Base-by-base conservation (phyloP, 2,329 filamentous ascomycete species). In the Exophiala sp. region DNA sequence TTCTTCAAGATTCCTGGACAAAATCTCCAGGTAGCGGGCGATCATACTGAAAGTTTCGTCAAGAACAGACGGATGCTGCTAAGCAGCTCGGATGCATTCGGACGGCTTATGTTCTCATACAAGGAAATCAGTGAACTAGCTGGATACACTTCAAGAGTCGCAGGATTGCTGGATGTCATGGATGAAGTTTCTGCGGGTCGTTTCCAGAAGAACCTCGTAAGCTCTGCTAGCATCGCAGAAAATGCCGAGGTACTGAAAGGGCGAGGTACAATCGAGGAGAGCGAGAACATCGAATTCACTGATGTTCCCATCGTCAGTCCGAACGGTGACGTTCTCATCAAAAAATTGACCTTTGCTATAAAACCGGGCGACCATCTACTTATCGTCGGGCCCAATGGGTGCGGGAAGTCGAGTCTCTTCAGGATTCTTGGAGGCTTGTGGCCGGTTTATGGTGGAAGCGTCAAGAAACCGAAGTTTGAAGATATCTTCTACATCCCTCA, bases 401-500 rank as follows among this genome's bases (percentile, higher is more conserved):
- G 94, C 70, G 94, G 94, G 39, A 99, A 99, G 72, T 96, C 90
- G 0, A 95, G 88, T 12, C 80, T 99, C 2, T 99, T 99, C 81
- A 86, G 94, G 35, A 99, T 99, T 63, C 82, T 99, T 1, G 94
- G 94, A 57, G 94, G 94, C 0, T 78, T 99, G 2, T 99, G 94
- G 94, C 94, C 94, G 12, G 94, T 97, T 10, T 99, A 99, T 71
- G 92, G 94, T 61, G 94, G 94, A 47, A 90, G 83, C 1, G 94
- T 99, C 16, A 81, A 89, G 65, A 97, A 97, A 70, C 94, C 94
- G 1, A 85, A 88, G 1, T 94, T 92, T 65, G 85, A 89, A 62
- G 88, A 94, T 68, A 97, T 99, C 68, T 99, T 97, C 74, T 99
- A 99, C 74, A 95, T 99, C 61, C 94, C 94, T 0, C 94, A 99